These are phyloP conservation scores for Aaosphaeria pasadenensis DNA, from an alignment of 2,329 filamentous ascomycete species.

Conservation along the genomic window DNA sequence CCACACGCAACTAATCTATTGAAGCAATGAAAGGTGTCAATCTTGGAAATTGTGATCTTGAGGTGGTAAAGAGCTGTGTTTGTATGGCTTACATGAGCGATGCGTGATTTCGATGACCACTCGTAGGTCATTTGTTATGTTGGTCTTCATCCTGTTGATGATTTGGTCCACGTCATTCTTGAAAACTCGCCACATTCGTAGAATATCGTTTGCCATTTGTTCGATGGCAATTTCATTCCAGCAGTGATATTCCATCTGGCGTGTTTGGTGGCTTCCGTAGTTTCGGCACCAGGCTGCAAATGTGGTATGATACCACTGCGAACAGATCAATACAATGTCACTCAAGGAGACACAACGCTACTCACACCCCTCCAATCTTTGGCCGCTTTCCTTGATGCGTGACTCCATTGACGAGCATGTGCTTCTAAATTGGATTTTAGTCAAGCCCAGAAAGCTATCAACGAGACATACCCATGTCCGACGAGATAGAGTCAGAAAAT, in stretches of 20 bases:
- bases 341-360: background rate
- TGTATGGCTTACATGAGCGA: too few species aligned
- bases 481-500: slow-evolving; percentile 2
- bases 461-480: background rate
- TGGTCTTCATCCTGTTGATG: too few species aligned
- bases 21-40: too few species aligned
- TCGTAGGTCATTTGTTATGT: too few species aligned
- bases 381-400: slow-evolving; percentile 23
- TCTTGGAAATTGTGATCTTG: too few species aligned
- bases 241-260: slow-evolving; percentile 20
- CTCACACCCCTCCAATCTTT: slow-evolving; percentile 2
- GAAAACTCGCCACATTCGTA: background rate
- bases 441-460: too few species aligned
- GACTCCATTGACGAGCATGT: slow-evolving; percentile 23
- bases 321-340: background rate
- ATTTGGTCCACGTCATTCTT: too few species aligned
- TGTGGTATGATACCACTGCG: slow-evolving; percentile 17
- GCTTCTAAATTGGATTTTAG: slow-evolving; percentile 5
- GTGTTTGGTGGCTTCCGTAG: slow-evolving; percentile 38
- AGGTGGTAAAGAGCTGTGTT: too few species aligned
- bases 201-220: slow-evolving; percentile 31
- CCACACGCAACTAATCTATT: too few species aligned
- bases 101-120: too few species aligned
- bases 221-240: slow-evolving; percentile 49
- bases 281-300: slow-evolving; percentile 46